Evolutionary conservation across 495 filamentous ascomycete genomes (phyloP), one percentile per base, ranked within the genome.

Genomic region (Penicillium manginii): DNA sequence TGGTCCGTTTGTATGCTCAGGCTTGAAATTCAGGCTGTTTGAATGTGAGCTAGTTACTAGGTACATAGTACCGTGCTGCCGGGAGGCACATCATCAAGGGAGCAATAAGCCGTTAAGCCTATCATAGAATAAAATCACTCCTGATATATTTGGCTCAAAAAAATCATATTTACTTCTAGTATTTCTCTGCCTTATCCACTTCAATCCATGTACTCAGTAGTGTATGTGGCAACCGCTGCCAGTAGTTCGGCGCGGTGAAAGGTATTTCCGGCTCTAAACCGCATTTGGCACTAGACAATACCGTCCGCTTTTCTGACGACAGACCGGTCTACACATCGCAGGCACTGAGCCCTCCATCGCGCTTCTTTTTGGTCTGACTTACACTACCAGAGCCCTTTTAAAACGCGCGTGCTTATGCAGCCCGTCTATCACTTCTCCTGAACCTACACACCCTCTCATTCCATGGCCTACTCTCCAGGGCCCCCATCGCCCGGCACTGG

Each of bases 391-490:
- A 51, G 19, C 22, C 21, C 10, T 9, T 9, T 3, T 3, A 15
- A 22, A 61, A 52, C 52, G 15, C 40, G 17, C 60, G 59, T 50
- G 37, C 52, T 60, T 57, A n/a, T n/a, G 4, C 15, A 59, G 49
- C 48, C 39, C 40, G 57, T 42, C 23, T 46, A 15, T 18, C n/a
- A 14, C 23, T 43, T 45, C 39, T 42, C 56, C 50, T 49, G 57
- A 54, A 47, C 32, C 48, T 45, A 23, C 49, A 53, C 10, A 22
- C 21, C 37, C 29, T 23, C 40, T 10, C 52, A 52, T 64, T 57
- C 65, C 43, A 78, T 75, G 70, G 72, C 73, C 15, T 73, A 75
- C 60, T 75, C 74, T 2, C 76, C 72, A 32, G 65, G 66, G 33
- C 70, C 72, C 19, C 39, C 62, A 21, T 77, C 75, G 19, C 77